Evolutionary conservation across 179 eudicot species (phyloP), one percentile per base, ranked within the genome.

Genomic region (Spinacia oleracea): DNA sequence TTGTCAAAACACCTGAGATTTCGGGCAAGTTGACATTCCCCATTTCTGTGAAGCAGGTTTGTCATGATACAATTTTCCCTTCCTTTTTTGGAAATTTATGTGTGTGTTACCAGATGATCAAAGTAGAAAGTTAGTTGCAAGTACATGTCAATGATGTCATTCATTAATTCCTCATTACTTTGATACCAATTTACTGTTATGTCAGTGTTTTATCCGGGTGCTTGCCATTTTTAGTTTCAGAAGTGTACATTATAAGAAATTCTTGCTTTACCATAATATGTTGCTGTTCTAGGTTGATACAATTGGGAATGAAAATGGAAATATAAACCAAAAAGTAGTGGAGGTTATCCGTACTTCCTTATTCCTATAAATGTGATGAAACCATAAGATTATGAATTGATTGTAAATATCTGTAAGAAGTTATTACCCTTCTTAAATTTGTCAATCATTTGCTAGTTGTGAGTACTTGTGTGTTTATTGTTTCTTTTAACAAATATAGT

Each of bases 41-140:
- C 7, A 91, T 94, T 60, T 91, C 97, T 42, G 82, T 94, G 85
- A 94, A 94, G 85, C 98, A 94, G 98, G 98, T 93, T 71, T 34
- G 80, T 7, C 55, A 76, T 20, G 15, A 25, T 27, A 25, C 25
- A 51, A 21, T 25, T 66, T 25, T 12, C 65, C 55, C 59, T 20
- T 31, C 15, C 9, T 18, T 48, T 16, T 34, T 14, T 14, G 14
- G 53, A 3, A 14, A 21, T 72, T 40, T 75, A 45, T 78, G 65
- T 29, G 65, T 29, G 15, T 45, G 9, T 56, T 63, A 46, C 53
- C 35, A 45, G 9, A 20, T 77, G 74, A 72, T 77, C 34, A 20
- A 1, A 27, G 58, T 70, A 9, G 46, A 35, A 43, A 12, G 70
- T 75, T 71, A 5, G 10, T 21, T 78, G 29, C 20, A 14, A 55